Conservation (phyloP, 345 rosid genomes). For the Iberis pinnata region DNA sequence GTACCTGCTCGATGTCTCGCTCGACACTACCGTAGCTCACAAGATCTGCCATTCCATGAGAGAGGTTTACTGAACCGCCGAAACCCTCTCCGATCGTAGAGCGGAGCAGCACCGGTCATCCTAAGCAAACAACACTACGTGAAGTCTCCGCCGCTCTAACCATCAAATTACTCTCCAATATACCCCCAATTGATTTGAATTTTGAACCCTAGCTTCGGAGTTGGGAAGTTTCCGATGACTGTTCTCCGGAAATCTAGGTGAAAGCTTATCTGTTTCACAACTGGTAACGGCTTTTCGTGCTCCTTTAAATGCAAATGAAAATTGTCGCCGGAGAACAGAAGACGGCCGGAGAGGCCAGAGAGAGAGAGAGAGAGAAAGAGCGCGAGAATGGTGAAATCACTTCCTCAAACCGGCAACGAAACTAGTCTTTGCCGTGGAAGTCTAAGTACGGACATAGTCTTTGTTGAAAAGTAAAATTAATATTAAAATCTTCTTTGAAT, state of each 20-base stretch:
- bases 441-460: slow-evolving; percentile 19
- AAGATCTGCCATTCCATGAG: slow-evolving; percentile 99
- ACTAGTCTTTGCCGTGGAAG: slow-evolving; percentile 21
- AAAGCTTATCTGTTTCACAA: neutral
- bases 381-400: slow-evolving; percentile 12
- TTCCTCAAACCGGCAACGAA: slow-evolving; percentile 18
- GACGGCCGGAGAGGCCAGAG: slow-evolving; percentile 8
- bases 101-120: slow-evolving; percentile 82
- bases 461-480: slow-evolving; percentile 5
- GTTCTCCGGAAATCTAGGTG: slow-evolving; percentile 8
- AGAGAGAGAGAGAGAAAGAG: slow-evolving; percentile 12
- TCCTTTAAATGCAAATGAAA: too few relatives aligned
- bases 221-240: slow-evolving; percentile 8
- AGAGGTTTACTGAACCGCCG: slow-evolving; percentile 47
- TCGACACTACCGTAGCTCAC: slow-evolving; percentile 78
- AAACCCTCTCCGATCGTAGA: slow-evolving; percentile 73
- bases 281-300: neutral
- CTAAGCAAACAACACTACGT: slow-evolving; percentile 38
- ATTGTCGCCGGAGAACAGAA: neutral
- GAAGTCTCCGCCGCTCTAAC: slow-evolving; percentile 34
- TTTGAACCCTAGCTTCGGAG: slow-evolving; percentile 21
- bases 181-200: slow-evolving; percentile 10
- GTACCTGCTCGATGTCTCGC: slow-evolving; percentile 80
- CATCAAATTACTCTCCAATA: slow-evolving; percentile 30
- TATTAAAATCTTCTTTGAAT: neutral